Evolutionary conservation across 2,329 filamentous ascomycete genomes (phyloP).

Genomic region (Hypoxylon sp.): DNA sequence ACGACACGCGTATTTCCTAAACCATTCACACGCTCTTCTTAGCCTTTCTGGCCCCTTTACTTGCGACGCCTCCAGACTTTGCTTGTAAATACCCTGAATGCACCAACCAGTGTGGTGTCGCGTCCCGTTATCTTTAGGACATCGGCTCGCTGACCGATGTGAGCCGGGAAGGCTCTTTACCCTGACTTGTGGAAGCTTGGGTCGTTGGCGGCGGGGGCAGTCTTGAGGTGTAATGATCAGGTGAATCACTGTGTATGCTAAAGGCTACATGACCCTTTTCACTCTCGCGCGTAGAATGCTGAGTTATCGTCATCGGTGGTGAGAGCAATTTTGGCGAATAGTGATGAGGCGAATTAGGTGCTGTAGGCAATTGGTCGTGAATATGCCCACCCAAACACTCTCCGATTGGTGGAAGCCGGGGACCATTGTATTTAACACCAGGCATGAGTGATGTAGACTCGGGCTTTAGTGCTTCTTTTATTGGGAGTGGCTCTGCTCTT

Average conservation of each 20-base stretch:
- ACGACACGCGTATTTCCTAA: neutral
- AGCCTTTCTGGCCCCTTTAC: neutral
- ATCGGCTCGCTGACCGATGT: neutral
- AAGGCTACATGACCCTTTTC: neutral
- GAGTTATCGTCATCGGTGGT: neutral
- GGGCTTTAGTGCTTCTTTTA: neutral
- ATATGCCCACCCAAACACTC: conserved; percentile 36
- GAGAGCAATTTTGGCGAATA: conserved; percentile 3
- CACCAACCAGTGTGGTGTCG: neutral
- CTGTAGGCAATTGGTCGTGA: conserved; percentile 52
- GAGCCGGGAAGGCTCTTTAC: neutral
- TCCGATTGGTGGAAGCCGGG: conserved; percentile 50
- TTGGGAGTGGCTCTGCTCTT: conserved; percentile 28
- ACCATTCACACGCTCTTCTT: neutral
- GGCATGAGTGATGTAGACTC: neutral
- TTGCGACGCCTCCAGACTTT: neutral
- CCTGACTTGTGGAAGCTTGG: neutral
- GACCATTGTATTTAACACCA: neutral
- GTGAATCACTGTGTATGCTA: conserved; percentile 19
- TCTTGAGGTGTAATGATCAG: conserved; percentile 34
- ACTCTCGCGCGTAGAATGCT: neutral
- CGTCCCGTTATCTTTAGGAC: neutral
- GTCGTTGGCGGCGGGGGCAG: neutral
- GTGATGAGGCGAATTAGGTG: conserved; percentile 55
- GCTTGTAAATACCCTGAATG: neutral